A percentile compares a stretch with the other conserved stretches of the same genome.
These are phyloP conservation scores for Gonapodya prolifera DNA, from an alignment of 192 early-diverging fungal species.

Conservation along the genomic window DNA sequence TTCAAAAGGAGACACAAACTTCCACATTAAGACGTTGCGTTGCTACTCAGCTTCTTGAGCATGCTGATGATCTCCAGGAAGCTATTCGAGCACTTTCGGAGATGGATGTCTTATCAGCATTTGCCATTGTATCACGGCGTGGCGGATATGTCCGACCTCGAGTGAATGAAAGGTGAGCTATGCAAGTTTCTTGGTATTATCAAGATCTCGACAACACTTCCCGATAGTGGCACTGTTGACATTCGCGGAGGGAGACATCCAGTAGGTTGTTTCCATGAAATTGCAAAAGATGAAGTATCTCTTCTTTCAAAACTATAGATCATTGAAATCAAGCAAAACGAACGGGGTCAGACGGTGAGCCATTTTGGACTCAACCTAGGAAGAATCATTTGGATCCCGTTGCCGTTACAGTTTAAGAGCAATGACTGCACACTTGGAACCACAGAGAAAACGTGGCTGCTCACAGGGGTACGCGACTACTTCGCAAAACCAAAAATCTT, in stretches of 20 bases:
- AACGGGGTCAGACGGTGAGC: background rate
- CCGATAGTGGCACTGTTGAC: background rate
- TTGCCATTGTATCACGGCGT: slow-evolving; percentile 15
- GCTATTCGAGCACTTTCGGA: background rate
- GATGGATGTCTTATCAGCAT: background rate
- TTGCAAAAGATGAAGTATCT: background rate
- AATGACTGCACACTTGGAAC: background rate
- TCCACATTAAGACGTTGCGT: background rate
- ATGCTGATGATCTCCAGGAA: background rate
- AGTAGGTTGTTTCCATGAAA: background rate
- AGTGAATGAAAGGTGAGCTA: background rate
- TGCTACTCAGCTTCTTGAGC: background rate
- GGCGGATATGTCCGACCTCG: slow-evolving; percentile 32
- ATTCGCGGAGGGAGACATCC: background rate
- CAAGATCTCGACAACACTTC: slow-evolving; percentile 14
- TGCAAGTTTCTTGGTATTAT: background rate
- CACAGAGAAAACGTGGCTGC: background rate
- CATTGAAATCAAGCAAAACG: background rate
- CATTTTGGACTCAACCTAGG: background rate
- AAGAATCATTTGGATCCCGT: background rate
- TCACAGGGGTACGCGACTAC: background rate
- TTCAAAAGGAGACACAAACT: background rate
- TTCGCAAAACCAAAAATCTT: background rate
- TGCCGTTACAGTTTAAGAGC: background rate
- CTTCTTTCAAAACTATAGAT: slow-evolving; percentile 44